Conservation (phyloP, 139 green algal species). For the Chlorella sp. region DNA sequence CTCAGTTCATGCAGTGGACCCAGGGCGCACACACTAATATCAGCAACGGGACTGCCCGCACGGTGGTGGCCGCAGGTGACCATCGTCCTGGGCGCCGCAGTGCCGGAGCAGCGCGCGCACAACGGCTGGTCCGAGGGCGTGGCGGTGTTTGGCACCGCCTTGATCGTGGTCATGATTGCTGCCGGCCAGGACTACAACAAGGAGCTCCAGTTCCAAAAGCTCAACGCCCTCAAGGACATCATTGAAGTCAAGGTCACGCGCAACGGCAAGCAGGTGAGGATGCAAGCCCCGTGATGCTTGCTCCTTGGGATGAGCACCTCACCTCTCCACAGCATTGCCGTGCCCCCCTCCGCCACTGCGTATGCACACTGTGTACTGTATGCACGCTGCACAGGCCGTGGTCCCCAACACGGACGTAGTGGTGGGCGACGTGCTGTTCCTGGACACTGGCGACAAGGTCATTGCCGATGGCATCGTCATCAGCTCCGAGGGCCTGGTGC, state of each 20-base stretch:
- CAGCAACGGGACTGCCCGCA: not conserved
- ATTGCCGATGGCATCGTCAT: constrained; percentile 59
- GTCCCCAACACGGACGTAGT: constrained; percentile 78
- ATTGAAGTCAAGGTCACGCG: constrained; percentile 84
- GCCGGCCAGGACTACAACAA: constrained; percentile 95
- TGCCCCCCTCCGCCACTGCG: no score
- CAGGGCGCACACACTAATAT: not conserved
- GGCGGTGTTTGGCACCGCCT: constrained; percentile 86
- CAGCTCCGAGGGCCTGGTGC: constrained; percentile 48
- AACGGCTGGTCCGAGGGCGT: constrained; percentile 85
- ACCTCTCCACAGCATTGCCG: no score
- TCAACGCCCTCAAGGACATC: constrained; percentile 85
- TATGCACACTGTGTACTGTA: no score
- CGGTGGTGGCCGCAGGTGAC: constrained; percentile 41
- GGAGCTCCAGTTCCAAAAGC: constrained; percentile 89
- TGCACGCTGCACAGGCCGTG: constrained; percentile 17
- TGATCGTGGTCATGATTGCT: constrained; percentile 82
- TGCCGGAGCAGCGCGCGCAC: constrained; percentile 68
- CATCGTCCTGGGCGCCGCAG: constrained; percentile 68
- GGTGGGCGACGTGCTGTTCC: constrained; percentile 86
- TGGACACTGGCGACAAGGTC: constrained; percentile 85
- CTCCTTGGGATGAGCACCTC: no score
- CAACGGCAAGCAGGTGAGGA: constrained; percentile 33
- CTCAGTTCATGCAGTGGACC: not conserved
- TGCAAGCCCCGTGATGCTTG: no score